These are phyloP conservation scores for Akebia trifoliata DNA, from an alignment of 164 flowering plant species.

Conservation along the genomic window DNA sequence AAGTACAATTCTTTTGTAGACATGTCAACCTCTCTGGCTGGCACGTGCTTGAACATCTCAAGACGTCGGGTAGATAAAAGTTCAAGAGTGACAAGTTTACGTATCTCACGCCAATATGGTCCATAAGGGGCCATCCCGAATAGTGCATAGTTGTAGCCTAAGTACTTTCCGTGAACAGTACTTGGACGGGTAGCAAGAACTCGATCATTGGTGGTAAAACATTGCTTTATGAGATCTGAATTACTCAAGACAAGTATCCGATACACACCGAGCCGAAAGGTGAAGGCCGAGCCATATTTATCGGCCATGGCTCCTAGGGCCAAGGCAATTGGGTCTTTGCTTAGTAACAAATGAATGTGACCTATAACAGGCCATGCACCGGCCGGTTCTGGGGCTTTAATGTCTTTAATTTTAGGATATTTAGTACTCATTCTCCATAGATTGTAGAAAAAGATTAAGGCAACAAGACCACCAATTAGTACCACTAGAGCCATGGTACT, in stretches of 20 bases:
- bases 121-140: conserved; percentile 48
- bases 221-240: conserved; percentile 35
- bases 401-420: too few relatives aligned
- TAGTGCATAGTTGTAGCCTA: conserved; percentile 31
- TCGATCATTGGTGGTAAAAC: conserved; percentile 35
- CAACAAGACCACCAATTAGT: too few relatives aligned
- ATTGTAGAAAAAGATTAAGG: too few relatives aligned
- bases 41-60: conserved; percentile 26
- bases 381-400: conserved; percentile 23
- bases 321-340: conserved; percentile 3
- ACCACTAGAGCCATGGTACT: too few relatives aligned
- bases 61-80: conserved; percentile 37
- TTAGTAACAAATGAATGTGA: conserved; percentile 27
- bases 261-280: conserved; percentile 28
- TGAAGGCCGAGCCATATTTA: conserved; percentile 30
- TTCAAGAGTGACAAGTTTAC: conserved; percentile 33
- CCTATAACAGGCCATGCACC: conserved; percentile 36
- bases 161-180: background rate
- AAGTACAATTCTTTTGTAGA: conserved; percentile 22
- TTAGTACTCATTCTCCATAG: too few relatives aligned
- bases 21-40: conserved; percentile 19
- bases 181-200: conserved; percentile 25
- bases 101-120: conserved; percentile 37
- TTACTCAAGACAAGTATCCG: conserved; percentile 30
- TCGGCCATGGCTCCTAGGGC: conserved; percentile 34